These are phyloP conservation scores for Rhizophagus sp. DNA, from an alignment of 192 early-diverging fungal genomes.

Conservation along the genomic window DNA sequence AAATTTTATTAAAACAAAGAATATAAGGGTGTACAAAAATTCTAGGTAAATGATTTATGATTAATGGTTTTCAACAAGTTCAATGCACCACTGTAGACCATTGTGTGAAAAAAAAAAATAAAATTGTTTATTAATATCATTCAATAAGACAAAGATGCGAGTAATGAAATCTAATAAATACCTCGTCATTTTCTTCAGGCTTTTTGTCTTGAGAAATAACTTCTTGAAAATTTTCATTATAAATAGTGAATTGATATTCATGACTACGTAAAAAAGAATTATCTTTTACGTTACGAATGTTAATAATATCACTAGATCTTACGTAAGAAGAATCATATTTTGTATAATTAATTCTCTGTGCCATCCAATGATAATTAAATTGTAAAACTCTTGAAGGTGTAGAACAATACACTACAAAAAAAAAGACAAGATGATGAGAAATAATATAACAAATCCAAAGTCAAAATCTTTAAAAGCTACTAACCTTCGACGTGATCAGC, in stretches of 20 bases:
- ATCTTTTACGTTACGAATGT: background rate
- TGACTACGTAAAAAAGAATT: background rate
- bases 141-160: background rate
- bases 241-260: background rate
- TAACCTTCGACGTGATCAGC: background rate
- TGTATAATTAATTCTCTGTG: background rate
- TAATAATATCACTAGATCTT: background rate
- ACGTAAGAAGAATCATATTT: background rate
- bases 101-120: background rate
- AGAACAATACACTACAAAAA: background rate
- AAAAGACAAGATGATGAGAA: background rate
- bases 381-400: background rate
- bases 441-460: background rate
- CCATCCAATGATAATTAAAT: background rate
- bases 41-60: background rate
- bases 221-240: background rate
- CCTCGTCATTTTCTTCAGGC: background rate
- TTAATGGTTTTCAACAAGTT: background rate
- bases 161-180: background rate
- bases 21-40: too few relatives aligned
- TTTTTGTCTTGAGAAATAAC: background rate
- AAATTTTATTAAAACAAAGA: too few relatives aligned
- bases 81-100: background rate
- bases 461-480: background rate
- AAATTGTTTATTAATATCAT: background rate